Evolutionary conservation across 139 green algal genomes (phyloP).

Genomic region (Edaphochlamys debaryana): DNA sequence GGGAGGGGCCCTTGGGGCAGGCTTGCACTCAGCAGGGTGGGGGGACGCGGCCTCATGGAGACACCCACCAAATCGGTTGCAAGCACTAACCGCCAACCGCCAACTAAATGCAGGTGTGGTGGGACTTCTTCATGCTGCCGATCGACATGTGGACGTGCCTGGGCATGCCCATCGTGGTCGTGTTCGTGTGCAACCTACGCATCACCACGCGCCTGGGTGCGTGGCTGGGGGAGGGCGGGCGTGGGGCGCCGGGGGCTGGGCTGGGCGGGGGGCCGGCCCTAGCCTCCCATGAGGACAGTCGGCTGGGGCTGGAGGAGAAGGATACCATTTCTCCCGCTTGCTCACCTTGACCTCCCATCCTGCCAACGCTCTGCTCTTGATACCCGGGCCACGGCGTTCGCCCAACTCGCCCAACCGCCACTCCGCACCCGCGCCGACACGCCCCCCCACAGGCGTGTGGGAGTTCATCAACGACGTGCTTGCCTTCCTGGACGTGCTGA

Average conservation of each 20-base stretch:
- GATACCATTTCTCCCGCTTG: too few relatives aligned
- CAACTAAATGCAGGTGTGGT: conserved; percentile 30
- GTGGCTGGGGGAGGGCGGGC: neutral
- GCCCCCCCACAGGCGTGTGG: conserved; percentile 4
- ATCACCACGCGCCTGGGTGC: neutral
- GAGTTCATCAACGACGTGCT: conserved; percentile 26
- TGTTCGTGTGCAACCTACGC: conserved; percentile 1
- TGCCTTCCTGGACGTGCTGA: conserved; percentile 12
- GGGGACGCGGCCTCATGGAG: neutral
- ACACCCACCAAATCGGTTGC: neutral
- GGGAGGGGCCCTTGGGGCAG: neutral
- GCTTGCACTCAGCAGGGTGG: neutral
- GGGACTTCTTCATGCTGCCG: conserved; percentile 14
- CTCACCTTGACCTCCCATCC: too few relatives aligned
- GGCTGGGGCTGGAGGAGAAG: too few relatives aligned
- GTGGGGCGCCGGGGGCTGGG: neutral
- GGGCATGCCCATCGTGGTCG: conserved; percentile 2
- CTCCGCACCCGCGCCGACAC: too few relatives aligned
- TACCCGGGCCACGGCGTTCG: too few relatives aligned
- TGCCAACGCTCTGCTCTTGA: too few relatives aligned
- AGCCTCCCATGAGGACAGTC: too few relatives aligned
- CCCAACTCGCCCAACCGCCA: too few relatives aligned
- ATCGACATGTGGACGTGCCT: conserved; percentile 18
- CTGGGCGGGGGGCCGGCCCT: neutral
- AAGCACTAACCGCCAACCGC: neutral